Base-by-base conservation (phyloP, 2,329 filamentous ascomycete species). In the Thermoascus crustaceus region DNA sequence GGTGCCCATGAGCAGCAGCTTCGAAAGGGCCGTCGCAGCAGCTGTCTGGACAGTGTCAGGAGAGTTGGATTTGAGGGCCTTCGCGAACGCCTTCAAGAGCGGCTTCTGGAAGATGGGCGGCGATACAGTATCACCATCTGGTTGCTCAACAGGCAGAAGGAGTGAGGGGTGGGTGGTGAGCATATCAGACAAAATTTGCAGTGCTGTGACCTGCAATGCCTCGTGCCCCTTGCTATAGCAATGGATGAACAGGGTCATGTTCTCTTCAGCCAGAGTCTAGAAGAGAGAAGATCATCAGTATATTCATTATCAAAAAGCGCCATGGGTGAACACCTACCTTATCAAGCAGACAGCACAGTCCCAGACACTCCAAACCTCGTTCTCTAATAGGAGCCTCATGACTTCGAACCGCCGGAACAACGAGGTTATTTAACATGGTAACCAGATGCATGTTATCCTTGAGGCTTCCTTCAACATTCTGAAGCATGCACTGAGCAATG, bases 371-470 rank as follows among this genome's bases (percentile, higher is more conserved):
- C 8, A 98, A 69, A 11, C 91, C 91, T 38, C 86, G 77, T 63
- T 98, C 91, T 42, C 91, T 78, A 29, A 98, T 87, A 1, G 88
- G 86, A 4, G 86, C 85, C 55, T 96, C 88, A 49, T 94, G 86
- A 53, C 84, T 91, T 46, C 89, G 80, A 10, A 98, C 89, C 18
- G 91, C 91, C 5, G 91, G 91, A 2, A 98, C 87, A 27, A 98
- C 85, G 6, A 98, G 74, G 46, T 91, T 96, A 68, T 98, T 96
- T 32, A 98, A 72, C 83, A 96, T 95, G n/a, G 85, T 85, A 3
- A 94, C 85, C n/a, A 96, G 67, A 53, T 94, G 82, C 38, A 83
- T 80, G 56, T 94, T 94, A 47, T 88, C 76, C 61, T 95, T 87
- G 23, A 96, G 69, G 52, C 84, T 84, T 41, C 86, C 85, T 35